Evolutionary conservation across 2,329 filamentous ascomycete species (phyloP).

Genomic region (Botrytis cinerea): DNA sequence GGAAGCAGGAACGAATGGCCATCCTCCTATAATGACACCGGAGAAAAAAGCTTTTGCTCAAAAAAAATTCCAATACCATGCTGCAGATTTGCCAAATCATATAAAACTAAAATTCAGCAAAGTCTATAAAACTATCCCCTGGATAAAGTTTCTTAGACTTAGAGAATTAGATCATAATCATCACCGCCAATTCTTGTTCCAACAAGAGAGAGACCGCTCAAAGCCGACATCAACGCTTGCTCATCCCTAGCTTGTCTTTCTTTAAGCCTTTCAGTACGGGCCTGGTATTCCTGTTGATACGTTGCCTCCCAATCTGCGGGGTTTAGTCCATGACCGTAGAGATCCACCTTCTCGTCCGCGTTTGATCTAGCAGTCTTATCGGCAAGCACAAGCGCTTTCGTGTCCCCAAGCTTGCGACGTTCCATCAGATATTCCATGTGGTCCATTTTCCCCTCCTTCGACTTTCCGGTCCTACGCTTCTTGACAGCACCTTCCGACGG

Average conservation of each 20-base stretch:
- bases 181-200: neutral
- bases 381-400: neutral
- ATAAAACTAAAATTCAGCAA: neutral
- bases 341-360: neutral
- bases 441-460: neutral
- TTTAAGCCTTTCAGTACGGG: neutral
- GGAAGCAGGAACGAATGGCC: neutral
- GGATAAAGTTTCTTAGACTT: neutral
- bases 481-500: neutral
- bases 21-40: neutral
- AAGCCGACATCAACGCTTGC: neutral
- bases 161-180: neutral
- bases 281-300: neutral
- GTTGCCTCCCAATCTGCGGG: neutral
- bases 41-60: neutral
- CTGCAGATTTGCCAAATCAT: neutral
- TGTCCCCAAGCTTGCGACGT: neutral
- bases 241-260: neutral
- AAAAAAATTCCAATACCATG: neutral
- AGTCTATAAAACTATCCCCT: accelerated
- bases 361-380: neutral
- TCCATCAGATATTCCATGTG: neutral
- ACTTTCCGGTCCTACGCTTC: neutral
- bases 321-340: neutral
- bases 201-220: neutral